A percentile compares a stretch with the other conserved stretches of the same genome.
Evolutionary conservation across 2,329 filamentous ascomycete species (phyloP).

Genomic region (Calcarisporium arbuscula): DNA sequence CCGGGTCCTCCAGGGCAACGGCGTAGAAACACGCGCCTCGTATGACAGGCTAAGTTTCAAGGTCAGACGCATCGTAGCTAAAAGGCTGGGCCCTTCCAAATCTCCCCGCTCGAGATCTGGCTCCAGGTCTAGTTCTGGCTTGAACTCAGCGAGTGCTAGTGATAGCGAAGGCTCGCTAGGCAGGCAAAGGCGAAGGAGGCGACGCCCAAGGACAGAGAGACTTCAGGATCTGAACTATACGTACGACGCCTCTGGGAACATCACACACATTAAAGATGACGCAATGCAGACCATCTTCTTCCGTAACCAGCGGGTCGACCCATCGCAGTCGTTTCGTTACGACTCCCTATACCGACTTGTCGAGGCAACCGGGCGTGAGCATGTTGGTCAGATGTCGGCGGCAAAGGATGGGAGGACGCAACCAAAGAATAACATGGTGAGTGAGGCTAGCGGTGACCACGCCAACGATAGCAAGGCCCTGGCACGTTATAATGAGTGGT

Average conservation of each 20-base stretch:
- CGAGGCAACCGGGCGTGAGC: constrained; percentile 8
- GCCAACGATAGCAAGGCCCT: constrained; percentile 6
- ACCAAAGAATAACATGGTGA: neutral
- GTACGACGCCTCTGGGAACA: constrained; percentile 14
- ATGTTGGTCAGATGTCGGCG: constrained; percentile 6
- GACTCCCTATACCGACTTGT: constrained; percentile 7
- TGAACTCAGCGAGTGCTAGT: no score
- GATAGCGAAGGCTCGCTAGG: no score
- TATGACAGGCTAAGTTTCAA: no score
- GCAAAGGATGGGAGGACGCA: neutral
- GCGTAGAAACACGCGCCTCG: no score
- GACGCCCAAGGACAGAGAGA: no score
- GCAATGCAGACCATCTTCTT: constrained; percentile 17
- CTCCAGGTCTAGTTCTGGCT: no score
- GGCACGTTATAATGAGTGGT: constrained; percentile 7
- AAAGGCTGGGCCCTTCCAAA: no score
- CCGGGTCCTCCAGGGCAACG: no score
- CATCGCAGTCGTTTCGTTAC: constrained; percentile 7
- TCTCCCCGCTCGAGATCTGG: no score
- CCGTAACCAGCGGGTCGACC: constrained; percentile 11
- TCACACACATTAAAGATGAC: constrained; percentile 12
- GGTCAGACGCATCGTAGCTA: no score
- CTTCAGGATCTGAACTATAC: constrained; percentile 15
- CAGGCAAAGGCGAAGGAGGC: no score
- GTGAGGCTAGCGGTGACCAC: constrained; percentile 3